phyloP scores from a whole-genome alignment of 805 yeast genomes.

The Candida silvicultrix region DNA sequence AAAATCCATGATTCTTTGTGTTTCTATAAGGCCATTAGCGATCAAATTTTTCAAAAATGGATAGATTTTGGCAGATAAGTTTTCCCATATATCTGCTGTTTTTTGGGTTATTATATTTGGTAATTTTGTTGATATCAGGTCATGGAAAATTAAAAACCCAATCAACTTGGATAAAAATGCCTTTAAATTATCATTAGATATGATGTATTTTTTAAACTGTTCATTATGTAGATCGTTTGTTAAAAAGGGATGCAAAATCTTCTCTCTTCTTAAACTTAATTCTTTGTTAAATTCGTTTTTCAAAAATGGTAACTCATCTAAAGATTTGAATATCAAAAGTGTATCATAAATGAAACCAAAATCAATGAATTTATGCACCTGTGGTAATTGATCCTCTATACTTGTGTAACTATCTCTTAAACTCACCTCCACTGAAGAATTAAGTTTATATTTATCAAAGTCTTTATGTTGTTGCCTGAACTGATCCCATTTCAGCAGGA shows the following conservation, averaged over 20 bases:
- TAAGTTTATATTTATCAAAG: constrained; percentile 57
- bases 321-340: constrained; percentile 69
- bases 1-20: constrained; percentile 39
- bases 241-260: constrained; percentile 60
- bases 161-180: constrained; percentile 54
- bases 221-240: constrained; percentile 33
- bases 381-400: constrained; percentile 33
- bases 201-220: constrained; percentile 21
- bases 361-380: constrained; percentile 36
- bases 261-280: constrained; percentile 61
- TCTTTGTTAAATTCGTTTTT: constrained; percentile 63
- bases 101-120: constrained; percentile 48
- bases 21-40: constrained; percentile 32
- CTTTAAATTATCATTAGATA: constrained; percentile 39
- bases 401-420: constrained; percentile 54
- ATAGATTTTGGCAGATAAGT: constrained; percentile 49
- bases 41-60: constrained; percentile 50
- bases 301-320: constrained; percentile 59
- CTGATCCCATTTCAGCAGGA: constrained; percentile 56
- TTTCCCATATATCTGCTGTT: constrained; percentile 71
- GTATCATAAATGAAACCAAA: constrained; percentile 78
- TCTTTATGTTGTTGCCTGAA: constrained; percentile 37
- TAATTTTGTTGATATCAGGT: constrained; percentile 57
- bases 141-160: constrained; percentile 77
- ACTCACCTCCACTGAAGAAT: constrained; percentile 80